A percentile compares a stretch with the other conserved stretches of the same genome.
Conservation (phyloP, 2,329 filamentous ascomycete species). For the Pseudogymnoascus sp. region DNA sequence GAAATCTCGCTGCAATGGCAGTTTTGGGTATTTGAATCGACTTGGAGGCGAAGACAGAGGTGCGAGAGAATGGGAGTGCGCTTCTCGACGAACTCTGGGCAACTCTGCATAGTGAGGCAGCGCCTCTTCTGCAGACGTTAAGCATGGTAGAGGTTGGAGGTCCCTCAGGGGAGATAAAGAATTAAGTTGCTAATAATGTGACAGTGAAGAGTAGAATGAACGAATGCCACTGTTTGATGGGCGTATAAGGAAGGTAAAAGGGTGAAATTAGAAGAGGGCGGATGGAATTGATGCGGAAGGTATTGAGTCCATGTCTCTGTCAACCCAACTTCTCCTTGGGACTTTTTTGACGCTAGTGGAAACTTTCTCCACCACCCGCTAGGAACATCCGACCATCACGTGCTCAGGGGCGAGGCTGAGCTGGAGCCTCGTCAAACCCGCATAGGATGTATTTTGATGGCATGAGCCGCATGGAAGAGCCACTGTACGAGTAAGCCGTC, state of each 20-base stretch:
- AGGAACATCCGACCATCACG: not conserved
- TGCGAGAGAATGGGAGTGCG: slow-evolving; percentile 19
- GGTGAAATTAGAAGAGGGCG: not conserved
- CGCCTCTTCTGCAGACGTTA: slow-evolving; percentile 27
- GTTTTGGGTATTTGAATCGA: slow-evolving; percentile 17
- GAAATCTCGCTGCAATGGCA: slow-evolving; percentile 10
- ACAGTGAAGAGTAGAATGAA: slow-evolving; percentile 1
- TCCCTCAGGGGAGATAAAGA: not conserved
- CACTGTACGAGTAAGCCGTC: not conserved
- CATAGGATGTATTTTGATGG: not conserved
- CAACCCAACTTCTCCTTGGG: not conserved
- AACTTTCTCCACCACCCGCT: slow-evolving; percentile 3
- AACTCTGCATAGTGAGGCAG: slow-evolving; percentile 26
- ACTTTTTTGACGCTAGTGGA: slow-evolving; percentile 10
- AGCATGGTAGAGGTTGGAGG: slow-evolving; percentile 23
- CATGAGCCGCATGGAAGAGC: not conserved
- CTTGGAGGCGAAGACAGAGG: slow-evolving; percentile 22
- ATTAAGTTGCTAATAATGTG: not conserved
- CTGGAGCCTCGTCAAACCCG: not conserved
- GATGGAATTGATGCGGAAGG: not conserved
- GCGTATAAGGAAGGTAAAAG: not conserved
- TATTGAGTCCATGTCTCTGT: not conserved
- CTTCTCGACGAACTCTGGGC: slow-evolving; percentile 15
- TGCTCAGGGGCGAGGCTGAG: slow-evolving; percentile 1
- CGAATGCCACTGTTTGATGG: slow-evolving; percentile 5